Evolutionary conservation across 495 filamentous ascomycete genomes (phyloP).

Genomic region (Sordaria brevicollis): DNA sequence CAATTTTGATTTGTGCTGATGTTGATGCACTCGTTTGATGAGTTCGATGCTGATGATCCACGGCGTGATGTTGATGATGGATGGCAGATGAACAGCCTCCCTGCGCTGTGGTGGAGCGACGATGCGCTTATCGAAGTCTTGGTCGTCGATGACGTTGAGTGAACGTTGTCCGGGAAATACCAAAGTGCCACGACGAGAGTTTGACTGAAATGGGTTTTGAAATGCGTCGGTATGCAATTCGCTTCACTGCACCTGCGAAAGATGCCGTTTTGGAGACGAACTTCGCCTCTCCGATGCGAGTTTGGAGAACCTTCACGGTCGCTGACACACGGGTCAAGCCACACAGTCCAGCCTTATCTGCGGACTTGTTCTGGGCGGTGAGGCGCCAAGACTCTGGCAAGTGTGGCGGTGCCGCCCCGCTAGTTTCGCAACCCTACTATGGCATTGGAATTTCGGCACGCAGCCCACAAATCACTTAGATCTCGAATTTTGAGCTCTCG

Average conservation of each 20-base stretch:
- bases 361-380: background rate
- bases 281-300: background rate
- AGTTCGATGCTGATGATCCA: background rate
- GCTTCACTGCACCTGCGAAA: background rate
- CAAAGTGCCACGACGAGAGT: background rate
- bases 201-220: background rate
- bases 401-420: conserved; percentile 20
- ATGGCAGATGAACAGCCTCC: background rate
- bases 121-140: background rate
- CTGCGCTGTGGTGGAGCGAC: background rate
- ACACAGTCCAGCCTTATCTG: background rate
- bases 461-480: conserved; percentile 26
- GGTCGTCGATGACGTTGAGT: background rate
- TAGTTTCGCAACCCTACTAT: conserved; percentile 21
- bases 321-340: background rate
- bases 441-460: conserved; percentile 22
- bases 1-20: background rate
- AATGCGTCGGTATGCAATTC: no score
- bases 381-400: background rate
- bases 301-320: background rate
- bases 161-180: background rate
- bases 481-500: conserved; percentile 27
- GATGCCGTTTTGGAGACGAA: background rate
- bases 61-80: background rate
- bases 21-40: background rate